Base-by-base conservation (phyloP, 441 rosid species). In the Melastoma candidum region DNA sequence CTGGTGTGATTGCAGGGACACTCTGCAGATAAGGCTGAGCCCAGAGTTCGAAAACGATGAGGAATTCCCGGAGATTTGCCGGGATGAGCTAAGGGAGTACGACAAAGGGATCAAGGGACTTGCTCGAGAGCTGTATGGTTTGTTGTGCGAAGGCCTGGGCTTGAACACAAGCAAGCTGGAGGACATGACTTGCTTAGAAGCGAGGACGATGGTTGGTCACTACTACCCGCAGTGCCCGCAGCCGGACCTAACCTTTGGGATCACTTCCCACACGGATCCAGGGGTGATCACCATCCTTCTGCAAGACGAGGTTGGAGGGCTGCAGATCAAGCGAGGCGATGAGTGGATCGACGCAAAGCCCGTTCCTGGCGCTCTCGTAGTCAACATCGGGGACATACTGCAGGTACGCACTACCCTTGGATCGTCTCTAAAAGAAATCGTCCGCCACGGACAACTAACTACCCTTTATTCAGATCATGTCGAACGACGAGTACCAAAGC, bases 201-300 rank as follows among this genome's bases (percentile, higher is more conserved):
- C 45, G 4, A 70, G 75, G 65, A 1, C 44, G 9, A 71, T 82
- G 83, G 80, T 63, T 49, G 78, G 67, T 2, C 83, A 79, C 44
- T 79, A 71, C 68, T 82, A 79, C 43, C 85, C 85, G 0, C 26
- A 49, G 12, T 82, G 83, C 43, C 89, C 85, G 0, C 80, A 79
- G 59, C 76, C 85, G 17, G 73, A 79, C 55, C 71, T 75, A 2
- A 77, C 78, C 0, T 47, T 75, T 1, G 89, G 85, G 11, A 50
- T 70, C 17, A 24, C 68, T 0, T 63, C 80, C 22, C 83, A 79
- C 56, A 70, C 73, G 0, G 80, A 82, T 57, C 83, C 83, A 3
- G 78, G 74, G 11, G 72, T 69, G 12, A 11, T 77, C 47, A 74
- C 83, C 0, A 45, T 82, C 46, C 41, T 79, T 52, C 67, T 77